Evolutionary conservation across 139 green algal genomes (phyloP).

Genomic region (Micractinium conductrix): DNA sequence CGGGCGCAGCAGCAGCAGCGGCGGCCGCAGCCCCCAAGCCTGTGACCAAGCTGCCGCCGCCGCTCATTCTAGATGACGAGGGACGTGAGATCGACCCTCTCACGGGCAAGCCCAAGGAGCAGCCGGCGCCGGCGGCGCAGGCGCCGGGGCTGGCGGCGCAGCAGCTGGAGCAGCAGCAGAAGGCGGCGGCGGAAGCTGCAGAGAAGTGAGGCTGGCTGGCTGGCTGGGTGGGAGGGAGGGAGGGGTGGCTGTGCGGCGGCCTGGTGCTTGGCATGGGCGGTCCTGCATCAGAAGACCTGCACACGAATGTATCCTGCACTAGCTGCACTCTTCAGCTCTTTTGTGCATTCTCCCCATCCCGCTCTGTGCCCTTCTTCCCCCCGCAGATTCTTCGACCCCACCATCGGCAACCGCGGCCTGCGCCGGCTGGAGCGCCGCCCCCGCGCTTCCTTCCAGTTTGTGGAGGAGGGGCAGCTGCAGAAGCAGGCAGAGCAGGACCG

Average conservation of each 20-base stretch:
- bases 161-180: conserved; percentile 39
- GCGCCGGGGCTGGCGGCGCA: background rate
- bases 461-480: conserved; percentile 72
- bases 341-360: too few species aligned
- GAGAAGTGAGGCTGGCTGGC: conserved; percentile 2
- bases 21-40: background rate
- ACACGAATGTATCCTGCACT: background rate
- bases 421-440: conserved; percentile 37
- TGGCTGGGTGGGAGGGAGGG: background rate
- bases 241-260: background rate
- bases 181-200: conserved; percentile 8
- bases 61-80: conserved; percentile 61
- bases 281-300: background rate
- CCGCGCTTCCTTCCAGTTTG: conserved; percentile 63
- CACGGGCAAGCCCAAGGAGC: conserved; percentile 22
- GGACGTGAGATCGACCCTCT: conserved; percentile 61
- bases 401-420: conserved; percentile 50
- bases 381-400: conserved; percentile 68
- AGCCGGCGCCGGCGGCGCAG: background rate
- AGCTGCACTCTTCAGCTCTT: background rate
- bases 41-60: conserved; percentile 29
- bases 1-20: background rate
- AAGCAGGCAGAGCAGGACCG: conserved; percentile 67
- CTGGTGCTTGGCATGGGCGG: too few species aligned
- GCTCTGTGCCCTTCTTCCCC: background rate